phyloP scores from a whole-genome alignment of 495 filamentous ascomycete species.

The Hyaloscypha bicolor region DNA sequence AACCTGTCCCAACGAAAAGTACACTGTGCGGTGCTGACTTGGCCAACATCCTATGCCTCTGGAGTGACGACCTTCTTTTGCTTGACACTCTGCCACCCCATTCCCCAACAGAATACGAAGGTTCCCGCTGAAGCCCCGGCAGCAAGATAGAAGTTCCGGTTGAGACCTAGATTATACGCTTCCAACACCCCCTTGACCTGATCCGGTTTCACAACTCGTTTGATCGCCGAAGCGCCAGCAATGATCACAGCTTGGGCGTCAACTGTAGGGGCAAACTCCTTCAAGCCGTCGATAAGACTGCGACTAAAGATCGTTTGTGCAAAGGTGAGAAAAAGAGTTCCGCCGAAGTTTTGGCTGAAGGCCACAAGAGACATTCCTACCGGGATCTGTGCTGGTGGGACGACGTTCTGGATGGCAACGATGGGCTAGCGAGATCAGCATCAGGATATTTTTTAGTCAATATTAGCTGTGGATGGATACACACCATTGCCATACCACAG shows the following conservation, averaged over 20 bases:
- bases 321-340: conserved; percentile 37
- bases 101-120: conserved; percentile 45
- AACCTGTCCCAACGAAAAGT: neutral
- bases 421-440: conserved; percentile 19
- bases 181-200: conserved; percentile 41
- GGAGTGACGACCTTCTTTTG: conserved; percentile 30
- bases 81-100: conserved; percentile 55
- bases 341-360: conserved; percentile 36
- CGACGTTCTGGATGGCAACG: conserved; percentile 39
- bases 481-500: conserved; percentile 15
- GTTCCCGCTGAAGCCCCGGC: conserved; percentile 35
- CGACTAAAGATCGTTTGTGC: conserved; percentile 39
- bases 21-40: neutral
- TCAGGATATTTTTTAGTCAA: neutral
- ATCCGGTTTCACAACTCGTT: conserved; percentile 33
- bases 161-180: conserved; percentile 46
- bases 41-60: neutral
- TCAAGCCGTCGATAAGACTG: conserved; percentile 29
- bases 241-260: conserved; percentile 33
- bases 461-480: neutral
- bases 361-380: conserved; percentile 34
- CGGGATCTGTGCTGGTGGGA: conserved; percentile 31
- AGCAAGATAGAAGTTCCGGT: conserved; percentile 39
- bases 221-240: conserved; percentile 41
- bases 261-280: conserved; percentile 35